phyloP scores from a whole-genome alignment of 148 eudicot genomes.

The Dianthus caryophyllus region DNA sequence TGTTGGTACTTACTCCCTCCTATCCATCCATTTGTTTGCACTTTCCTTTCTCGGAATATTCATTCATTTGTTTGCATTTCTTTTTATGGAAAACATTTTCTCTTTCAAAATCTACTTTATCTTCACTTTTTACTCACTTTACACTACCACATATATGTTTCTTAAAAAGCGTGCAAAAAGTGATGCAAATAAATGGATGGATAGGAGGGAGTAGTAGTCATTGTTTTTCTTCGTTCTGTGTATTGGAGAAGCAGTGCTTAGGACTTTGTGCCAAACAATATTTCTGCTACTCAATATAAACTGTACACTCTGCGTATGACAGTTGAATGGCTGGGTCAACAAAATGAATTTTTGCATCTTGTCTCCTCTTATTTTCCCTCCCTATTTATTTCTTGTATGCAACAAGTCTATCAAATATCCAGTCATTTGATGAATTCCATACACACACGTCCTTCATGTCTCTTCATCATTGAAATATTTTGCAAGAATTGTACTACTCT shows the following conservation, averaged over 20 bases:
- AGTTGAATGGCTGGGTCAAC: slow-evolving; percentile 24
- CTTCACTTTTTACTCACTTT: no score
- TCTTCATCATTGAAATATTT: slow-evolving; percentile 4
- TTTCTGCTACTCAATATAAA: not conserved
- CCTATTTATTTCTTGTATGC: slow-evolving; percentile 9
- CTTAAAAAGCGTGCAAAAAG: no score
- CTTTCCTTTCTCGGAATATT: no score
- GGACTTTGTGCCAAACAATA: slow-evolving; percentile 42
- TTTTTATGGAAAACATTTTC: no score
- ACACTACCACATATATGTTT: no score
- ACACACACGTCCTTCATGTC: slow-evolving; percentile 2
- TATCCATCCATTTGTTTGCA: no score
- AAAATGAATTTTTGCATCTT: slow-evolving; percentile 17
- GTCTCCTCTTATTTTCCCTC: slow-evolving; percentile 13
- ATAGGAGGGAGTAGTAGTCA: no score
- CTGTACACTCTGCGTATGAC: slow-evolving; percentile 20
- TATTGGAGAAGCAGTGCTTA: slow-evolving; percentile 31
- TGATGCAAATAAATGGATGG: no score
- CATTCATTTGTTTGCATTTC: no score
- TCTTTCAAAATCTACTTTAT: no score
- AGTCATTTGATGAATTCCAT: slow-evolving; percentile 5
- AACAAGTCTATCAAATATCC: slow-evolving; percentile 1
- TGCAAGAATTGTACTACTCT: no score
- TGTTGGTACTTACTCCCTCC: no score
- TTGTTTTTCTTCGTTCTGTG: slow-evolving; percentile 62